phyloP scores from a whole-genome alignment of 2,329 filamentous ascomycete species.

The Fusarium floridanum region DNA sequence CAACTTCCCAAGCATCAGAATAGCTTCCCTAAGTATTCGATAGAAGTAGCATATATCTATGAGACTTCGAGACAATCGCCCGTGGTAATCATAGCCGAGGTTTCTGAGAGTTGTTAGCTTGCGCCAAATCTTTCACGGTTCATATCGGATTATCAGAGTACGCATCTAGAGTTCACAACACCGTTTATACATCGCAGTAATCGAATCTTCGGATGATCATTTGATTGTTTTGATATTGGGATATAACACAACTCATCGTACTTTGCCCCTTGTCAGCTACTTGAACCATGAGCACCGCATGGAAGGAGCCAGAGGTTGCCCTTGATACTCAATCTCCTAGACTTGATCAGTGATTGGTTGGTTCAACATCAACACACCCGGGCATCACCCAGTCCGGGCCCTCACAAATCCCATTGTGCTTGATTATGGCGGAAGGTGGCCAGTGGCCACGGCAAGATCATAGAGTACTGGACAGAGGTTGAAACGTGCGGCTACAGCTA shows the following conservation, averaged over 20 bases:
- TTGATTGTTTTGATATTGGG: not conserved
- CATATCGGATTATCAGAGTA: not conserved
- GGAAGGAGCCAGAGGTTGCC: no score
- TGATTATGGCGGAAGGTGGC: not conserved
- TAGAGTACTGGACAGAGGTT: not conserved
- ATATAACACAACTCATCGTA: fast-evolving
- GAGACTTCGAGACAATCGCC: not conserved
- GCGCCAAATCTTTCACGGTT: no score
- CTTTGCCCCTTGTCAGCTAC: not conserved
- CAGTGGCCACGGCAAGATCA: not conserved
- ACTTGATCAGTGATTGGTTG: not conserved
- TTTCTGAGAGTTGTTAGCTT: not conserved
- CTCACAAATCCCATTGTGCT: no score
- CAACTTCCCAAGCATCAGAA: not conserved
- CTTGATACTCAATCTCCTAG: no score
- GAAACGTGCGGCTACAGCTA: fast-evolving
- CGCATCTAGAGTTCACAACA: fast-evolving
- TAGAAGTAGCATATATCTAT: not conserved
- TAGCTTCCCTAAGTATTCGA: not conserved
- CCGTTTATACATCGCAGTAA: not conserved
- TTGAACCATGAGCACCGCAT: not conserved
- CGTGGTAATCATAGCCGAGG: not conserved
- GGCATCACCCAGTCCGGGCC: no score
- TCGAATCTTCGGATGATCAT: not conserved
- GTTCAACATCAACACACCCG: not conserved